Conservation (phyloP, 768 basidiomycete species). For the Rhodosporidiobolus odoratus region DNA sequence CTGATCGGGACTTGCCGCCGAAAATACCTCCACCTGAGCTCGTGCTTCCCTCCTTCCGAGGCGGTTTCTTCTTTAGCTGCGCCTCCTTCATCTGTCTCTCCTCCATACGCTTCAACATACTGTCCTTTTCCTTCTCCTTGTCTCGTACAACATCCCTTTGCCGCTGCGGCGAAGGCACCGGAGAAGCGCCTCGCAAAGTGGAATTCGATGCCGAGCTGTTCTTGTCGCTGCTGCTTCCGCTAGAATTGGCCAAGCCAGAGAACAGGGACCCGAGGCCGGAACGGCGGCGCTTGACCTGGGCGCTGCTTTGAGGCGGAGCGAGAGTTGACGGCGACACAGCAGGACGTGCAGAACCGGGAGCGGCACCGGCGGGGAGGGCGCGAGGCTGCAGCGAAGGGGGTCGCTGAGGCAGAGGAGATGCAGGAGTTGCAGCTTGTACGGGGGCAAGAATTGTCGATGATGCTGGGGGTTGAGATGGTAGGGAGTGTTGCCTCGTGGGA, state of each 20-base stretch:
- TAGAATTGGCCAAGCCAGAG: too few species aligned
- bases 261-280: slow-evolving; percentile 22
- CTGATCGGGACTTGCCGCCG: not conserved
- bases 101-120: not conserved
- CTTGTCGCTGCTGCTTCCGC: not conserved
- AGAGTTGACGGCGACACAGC: not conserved
- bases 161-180: not conserved
- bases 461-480: not conserved
- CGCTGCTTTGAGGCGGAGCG: not conserved
- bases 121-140: not conserved
- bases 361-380: not conserved
- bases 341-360: not conserved
- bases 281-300: slow-evolving; percentile 24
- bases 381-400: not conserved
- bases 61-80: not conserved
- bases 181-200: not conserved
- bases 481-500: not conserved
- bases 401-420: not conserved
- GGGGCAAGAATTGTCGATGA: not conserved
- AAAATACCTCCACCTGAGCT: not conserved
- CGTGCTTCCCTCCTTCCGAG: too few species aligned
- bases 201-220: not conserved
- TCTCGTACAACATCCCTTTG: too few species aligned
- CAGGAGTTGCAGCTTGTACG: not conserved
- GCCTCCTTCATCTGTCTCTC: not conserved